These are phyloP conservation scores for Chaetomiaceae sp. DNA, from an alignment of 2,329 filamentous ascomycete species.

Conservation along the genomic window DNA sequence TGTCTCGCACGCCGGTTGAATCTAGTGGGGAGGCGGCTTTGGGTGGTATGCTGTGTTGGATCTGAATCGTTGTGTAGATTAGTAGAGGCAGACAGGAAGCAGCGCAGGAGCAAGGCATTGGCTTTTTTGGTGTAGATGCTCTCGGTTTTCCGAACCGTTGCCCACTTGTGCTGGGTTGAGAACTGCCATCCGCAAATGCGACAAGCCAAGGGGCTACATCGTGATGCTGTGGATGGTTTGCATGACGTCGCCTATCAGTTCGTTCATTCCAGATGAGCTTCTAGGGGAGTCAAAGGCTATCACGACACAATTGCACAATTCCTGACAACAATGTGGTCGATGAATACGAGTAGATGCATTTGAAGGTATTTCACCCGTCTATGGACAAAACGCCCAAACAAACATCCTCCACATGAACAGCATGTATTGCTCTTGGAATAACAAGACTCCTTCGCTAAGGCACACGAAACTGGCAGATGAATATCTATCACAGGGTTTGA, in stretches of 20 bases:
- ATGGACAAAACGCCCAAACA: no score
- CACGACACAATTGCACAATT: no score
- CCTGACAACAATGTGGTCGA: no score
- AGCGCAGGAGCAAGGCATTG: not conserved
- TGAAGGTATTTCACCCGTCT: not conserved
- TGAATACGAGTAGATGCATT: no score
- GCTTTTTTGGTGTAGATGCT: not conserved
- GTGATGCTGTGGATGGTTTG: no score
- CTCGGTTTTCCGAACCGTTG: not conserved
- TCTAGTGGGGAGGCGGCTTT: not conserved
- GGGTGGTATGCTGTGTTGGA: not conserved
- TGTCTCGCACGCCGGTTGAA: constrained; percentile 81
- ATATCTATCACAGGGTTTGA: not conserved
- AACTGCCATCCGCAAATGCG: not conserved
- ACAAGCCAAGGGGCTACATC: no score
- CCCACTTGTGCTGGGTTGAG: not conserved
- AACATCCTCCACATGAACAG: not conserved
- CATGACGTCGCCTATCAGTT: no score
- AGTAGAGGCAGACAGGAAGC: not conserved
- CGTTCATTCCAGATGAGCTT: no score
- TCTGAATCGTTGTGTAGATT: not conserved
- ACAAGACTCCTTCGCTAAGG: not conserved
- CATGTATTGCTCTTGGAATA: no score
- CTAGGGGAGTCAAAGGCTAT: no score
- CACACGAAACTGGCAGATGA: not conserved